A percentile compares a stretch with the other conserved stretches of the same genome.
phyloP scores from a whole-genome alignment of 192 early-diverging fungal species.

The Umbelopsis sp. region DNA sequence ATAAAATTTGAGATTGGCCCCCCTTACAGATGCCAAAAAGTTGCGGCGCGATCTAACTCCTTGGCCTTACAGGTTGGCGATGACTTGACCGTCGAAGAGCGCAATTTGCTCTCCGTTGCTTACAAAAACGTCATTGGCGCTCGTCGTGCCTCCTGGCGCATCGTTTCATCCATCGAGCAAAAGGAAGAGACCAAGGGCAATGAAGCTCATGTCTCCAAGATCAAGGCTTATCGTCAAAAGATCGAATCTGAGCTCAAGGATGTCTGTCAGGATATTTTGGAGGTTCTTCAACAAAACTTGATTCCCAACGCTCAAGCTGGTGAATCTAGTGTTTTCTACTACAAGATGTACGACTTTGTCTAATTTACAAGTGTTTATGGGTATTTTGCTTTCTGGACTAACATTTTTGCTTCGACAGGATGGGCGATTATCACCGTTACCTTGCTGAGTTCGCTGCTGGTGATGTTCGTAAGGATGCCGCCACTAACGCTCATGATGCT shows the following conservation, averaged over 20 bases:
- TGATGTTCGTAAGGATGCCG: conserved; percentile 79
- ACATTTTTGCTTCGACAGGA: conserved; percentile 62
- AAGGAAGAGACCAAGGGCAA: conserved; percentile 97
- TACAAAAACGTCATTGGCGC: conserved; percentile 97
- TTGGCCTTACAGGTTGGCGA: conserved; percentile 59
- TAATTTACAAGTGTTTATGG: conserved; percentile 44
- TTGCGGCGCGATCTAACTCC: conserved; percentile 7
- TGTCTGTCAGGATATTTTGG: conserved; percentile 92
- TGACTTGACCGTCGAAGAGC: conserved; percentile 86
- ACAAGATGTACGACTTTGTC: conserved; percentile 80
- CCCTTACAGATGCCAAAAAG: not conserved
- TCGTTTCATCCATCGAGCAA: conserved; percentile 98
- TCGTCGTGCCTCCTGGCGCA: conserved; percentile 98
- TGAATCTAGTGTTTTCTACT: conserved; percentile 98
- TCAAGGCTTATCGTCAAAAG: conserved; percentile 88
- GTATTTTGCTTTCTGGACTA: conserved; percentile 59
- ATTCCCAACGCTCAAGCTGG: conserved; percentile 87
- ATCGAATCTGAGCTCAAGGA: conserved; percentile 91
- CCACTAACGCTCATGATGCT: conserved; percentile 79
- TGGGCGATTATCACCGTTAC: conserved; percentile 98
- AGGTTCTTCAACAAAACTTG: conserved; percentile 82
- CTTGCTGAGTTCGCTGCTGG: conserved; percentile 91
- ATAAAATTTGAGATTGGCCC: not conserved
- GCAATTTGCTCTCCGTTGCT: conserved; percentile 75
- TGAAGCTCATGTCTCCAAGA: conserved; percentile 83